phyloP scores from a whole-genome alignment of 2,329 filamentous ascomycete species.

The Fusarium circinatum region DNA sequence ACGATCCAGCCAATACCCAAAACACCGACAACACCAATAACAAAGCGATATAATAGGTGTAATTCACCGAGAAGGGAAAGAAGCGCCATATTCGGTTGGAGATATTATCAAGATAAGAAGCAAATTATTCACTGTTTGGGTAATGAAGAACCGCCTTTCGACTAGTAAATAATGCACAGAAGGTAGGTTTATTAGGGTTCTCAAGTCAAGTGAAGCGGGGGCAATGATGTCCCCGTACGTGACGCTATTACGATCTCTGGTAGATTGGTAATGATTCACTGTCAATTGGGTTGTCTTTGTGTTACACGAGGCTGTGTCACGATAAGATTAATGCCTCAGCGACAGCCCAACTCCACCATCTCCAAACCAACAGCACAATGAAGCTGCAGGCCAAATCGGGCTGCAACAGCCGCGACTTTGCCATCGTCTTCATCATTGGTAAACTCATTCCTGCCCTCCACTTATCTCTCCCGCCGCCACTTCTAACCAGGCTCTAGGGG shows the following conservation, averaged over 20 bases:
- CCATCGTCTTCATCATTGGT: not conserved
- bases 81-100: not conserved
- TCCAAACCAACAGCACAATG: not conserved
- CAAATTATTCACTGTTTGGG: too few relatives aligned
- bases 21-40: not conserved
- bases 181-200: not conserved
- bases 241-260: not conserved
- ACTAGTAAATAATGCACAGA: not conserved
- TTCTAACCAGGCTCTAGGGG: not conserved
- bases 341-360: not conserved
- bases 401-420: not conserved
- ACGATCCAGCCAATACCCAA: too few relatives aligned
- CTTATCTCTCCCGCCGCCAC: not conserved
- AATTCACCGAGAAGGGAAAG: not conserved
- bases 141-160: too few relatives aligned
- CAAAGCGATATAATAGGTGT: too few relatives aligned
- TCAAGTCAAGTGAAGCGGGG: not conserved
- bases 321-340: not conserved
- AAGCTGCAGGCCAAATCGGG: too few relatives aligned
- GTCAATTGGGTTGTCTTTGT: not conserved
- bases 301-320: not conserved
- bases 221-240: not conserved
- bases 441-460: not conserved
- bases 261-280: not conserved
- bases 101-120: too few relatives aligned